phyloP scores from a whole-genome alignment of 345 rosid genomes.

The Ailanthus altissimus region DNA sequence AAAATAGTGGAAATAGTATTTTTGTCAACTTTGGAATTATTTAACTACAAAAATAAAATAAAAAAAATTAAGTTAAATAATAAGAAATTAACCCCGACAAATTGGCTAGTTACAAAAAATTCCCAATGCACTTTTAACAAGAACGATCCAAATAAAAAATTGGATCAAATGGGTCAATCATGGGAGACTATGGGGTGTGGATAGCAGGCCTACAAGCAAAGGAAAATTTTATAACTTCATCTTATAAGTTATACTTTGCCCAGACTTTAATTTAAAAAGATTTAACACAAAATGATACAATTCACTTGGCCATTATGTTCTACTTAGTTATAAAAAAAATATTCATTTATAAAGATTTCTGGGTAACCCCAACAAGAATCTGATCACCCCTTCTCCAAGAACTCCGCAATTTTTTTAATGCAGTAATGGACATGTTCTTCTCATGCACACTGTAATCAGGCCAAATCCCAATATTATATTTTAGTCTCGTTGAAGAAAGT shows the following conservation, averaged over 20 bases:
- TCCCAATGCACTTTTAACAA: conserved; percentile 1
- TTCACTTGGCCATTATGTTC: conserved; percentile 7
- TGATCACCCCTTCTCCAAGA: background rate
- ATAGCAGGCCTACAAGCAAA: background rate
- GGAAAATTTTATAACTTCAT: background rate
- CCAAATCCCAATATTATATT: conserved; percentile 4
- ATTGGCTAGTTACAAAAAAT: too few relatives aligned
- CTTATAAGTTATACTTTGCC: background rate
- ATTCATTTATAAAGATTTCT: background rate
- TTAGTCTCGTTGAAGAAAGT: background rate
- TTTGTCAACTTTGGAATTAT: too few relatives aligned
- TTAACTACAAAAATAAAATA: too few relatives aligned
- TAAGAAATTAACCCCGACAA: too few relatives aligned
- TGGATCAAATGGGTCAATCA: background rate
- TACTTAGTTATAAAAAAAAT: background rate
- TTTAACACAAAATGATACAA: conserved; percentile 1
- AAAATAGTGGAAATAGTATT: too few relatives aligned
- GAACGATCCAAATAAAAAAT: background rate
- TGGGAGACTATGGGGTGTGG: background rate
- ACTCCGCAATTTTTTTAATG: background rate
- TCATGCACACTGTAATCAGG: conserved; percentile 1
- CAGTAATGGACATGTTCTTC: conserved; percentile 13
- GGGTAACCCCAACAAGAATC: background rate
- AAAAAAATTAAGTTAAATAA: too few relatives aligned
- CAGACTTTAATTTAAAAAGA: background rate